phyloP scores from a whole-genome alignment of 768 basidiomycete genomes.

The Phallus indusiatus region DNA sequence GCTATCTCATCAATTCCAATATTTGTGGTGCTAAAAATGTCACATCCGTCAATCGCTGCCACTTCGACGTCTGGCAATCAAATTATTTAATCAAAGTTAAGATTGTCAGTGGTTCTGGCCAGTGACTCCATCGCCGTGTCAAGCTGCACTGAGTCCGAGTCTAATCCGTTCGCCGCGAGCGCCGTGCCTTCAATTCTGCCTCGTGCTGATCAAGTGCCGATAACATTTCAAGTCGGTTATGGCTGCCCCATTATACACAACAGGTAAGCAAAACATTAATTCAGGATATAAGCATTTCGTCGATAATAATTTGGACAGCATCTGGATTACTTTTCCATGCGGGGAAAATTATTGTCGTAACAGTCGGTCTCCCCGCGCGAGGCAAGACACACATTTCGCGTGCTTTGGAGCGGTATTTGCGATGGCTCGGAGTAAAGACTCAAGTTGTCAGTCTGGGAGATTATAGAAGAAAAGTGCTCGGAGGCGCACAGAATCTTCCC shows the following conservation, averaged over 20 bases:
- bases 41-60: no score
- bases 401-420: slow-evolving; percentile 90
- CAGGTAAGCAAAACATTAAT: slow-evolving; percentile 1
- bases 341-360: slow-evolving; percentile 89
- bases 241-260: slow-evolving; percentile 9
- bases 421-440: slow-evolving; percentile 97
- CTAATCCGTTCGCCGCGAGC: no score
- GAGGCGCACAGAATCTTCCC: slow-evolving; percentile 80
- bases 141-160: no score
- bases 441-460: slow-evolving; percentile 93
- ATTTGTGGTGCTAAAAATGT: no score
- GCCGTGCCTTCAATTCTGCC: no score
- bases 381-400: slow-evolving; percentile 97
- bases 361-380: slow-evolving; percentile 87
- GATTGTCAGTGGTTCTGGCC: no score
- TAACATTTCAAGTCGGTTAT: neutral
- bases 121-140: no score
- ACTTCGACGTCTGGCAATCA: no score
- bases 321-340: slow-evolving; percentile 69
- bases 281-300: neutral
- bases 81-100: no score
- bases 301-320: neutral
- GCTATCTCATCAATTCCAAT: no score
- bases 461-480: slow-evolving; percentile 82
- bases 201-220: no score